Percentiles rank a stretch among this genome's conserved stretches.
Evolutionary conservation across 768 basidiomycete genomes (phyloP).

Genomic region (Pulveroboletus frians): DNA sequence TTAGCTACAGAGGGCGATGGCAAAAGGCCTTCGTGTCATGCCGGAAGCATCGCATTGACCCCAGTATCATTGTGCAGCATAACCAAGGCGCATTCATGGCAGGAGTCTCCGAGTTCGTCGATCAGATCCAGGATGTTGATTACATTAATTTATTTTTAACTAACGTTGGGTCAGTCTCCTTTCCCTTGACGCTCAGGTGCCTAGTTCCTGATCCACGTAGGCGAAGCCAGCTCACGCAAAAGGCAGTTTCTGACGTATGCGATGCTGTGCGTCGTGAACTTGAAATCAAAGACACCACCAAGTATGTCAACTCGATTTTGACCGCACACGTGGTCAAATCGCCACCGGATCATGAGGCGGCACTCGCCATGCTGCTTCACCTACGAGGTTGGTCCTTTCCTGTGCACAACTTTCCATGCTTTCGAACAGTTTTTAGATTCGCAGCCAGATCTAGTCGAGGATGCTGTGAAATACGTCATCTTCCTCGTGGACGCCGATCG

Average conservation of each 20-base stretch:
- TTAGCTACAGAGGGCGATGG: constrained; percentile 56
- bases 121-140: constrained; percentile 86
- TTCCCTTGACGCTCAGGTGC: not conserved
- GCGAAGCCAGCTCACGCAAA: constrained; percentile 53
- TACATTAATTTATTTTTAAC: constrained; percentile 90
- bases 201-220: constrained; percentile 33
- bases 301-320: constrained; percentile 86
- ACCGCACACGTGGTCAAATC: constrained; percentile 91
- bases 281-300: constrained; percentile 63
- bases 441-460: constrained; percentile 78
- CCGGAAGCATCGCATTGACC: constrained; percentile 89
- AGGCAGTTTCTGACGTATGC: constrained; percentile 64
- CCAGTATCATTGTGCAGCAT: constrained; percentile 84
- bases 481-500: constrained; percentile 92
- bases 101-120: constrained; percentile 61
- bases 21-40: constrained; percentile 87
- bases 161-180: constrained; percentile 59
- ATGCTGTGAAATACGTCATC: constrained; percentile 97
- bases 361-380: constrained; percentile 64
- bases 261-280: constrained; percentile 70
- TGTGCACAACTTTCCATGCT: not conserved
- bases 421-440: constrained; percentile 18
- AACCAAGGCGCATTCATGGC: constrained; percentile 62
- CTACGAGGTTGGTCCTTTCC: constrained; percentile 57
- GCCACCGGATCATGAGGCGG: constrained; percentile 88